Evolutionary conservation across 495 filamentous ascomycete genomes (phyloP), one percentile per base, ranked within the genome.

Genomic region (Tuber aestivum): DNA sequence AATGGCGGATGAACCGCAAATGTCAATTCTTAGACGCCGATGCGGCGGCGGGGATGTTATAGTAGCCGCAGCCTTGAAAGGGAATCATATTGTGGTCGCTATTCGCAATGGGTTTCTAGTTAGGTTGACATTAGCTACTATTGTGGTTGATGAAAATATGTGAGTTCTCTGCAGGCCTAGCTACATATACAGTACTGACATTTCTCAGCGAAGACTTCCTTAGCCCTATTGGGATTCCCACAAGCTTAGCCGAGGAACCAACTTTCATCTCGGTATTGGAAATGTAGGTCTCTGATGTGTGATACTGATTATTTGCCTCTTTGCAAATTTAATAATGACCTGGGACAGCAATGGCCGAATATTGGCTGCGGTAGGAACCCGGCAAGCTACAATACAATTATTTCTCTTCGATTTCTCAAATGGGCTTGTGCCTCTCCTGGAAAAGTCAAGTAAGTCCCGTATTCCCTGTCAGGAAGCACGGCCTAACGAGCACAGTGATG

Each of bases 331-430:
- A 61, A 35, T 38, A 77, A 50, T 72, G 37, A 72, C 74, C 50
- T 42, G 38, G 18, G 61, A 40, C n/a, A 83, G 81, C 38, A 74
- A 74, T 61, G 72, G 44, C 8, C 78, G 69, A 44, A 71, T 77
- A 70, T 21, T 83, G 5, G 81, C 79, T n/a, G 75, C 79, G 5
- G 74, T 83, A 70, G 81, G 81, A 32, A 83, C 81, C 37, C 75
- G 81, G 68, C 72, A 77, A 41, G 81, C 81, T 35, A 83, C 81
- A 6, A 70, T 83, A 42, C 74, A 75, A 75, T 56, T 83, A 27
- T 83, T 79, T 48, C 72, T 79, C 56, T 79, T 81, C 70, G 81
- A 83, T 76, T 68, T 71, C 20, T 69, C 61, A 10, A 78, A 80
- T 41, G 81, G 81, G 42, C 71, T 83, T 35, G 74, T 76, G 73